Percentiles rank a stretch among this genome's conserved stretches.
Evolutionary conservation across 208 protist genomes (phyloP).

Genomic region (Leishmania martiniquensis): DNA sequence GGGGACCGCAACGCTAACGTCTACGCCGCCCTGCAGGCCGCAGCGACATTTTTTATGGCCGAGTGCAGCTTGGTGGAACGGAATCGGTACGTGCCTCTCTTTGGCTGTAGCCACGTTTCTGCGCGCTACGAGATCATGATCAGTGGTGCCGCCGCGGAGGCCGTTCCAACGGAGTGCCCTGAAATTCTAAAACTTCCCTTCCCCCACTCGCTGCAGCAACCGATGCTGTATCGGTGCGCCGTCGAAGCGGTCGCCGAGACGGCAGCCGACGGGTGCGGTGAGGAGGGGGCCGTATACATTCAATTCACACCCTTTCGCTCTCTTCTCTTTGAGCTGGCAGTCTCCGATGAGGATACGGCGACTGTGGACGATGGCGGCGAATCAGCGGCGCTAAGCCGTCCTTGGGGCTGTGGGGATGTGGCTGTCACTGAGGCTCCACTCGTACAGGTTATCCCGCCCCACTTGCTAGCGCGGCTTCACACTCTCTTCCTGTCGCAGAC

Average conservation of each 20-base stretch:
- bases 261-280: neutral
- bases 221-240: constrained; percentile 21
- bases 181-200: constrained; percentile 14
- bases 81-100: constrained; percentile 26
- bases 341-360: constrained; percentile 1
- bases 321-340: constrained; percentile 23
- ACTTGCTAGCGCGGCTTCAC: constrained; percentile 6
- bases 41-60: constrained; percentile 20
- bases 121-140: constrained; percentile 12
- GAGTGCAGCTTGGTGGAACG: constrained; percentile 31
- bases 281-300: constrained; percentile 3
- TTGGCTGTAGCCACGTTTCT: constrained; percentile 7
- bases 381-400: neutral
- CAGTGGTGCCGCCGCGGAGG: constrained; percentile 11
- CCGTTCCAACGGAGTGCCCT: constrained; percentile 10
- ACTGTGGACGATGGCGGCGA: neutral
- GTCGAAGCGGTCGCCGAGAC: constrained; percentile 11
- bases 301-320: constrained; percentile 29
- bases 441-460: constrained; percentile 13
- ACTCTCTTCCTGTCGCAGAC: neutral
- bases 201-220: constrained; percentile 7
- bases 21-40: constrained; percentile 10
- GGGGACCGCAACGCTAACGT: neutral
- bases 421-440: constrained; percentile 20
- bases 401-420: constrained; percentile 33